A percentile compares a stretch with the other conserved stretches of the same genome.
These are phyloP conservation scores for Raphanus raphanistrum DNA, from an alignment of 345 rosid species.

Conservation along the genomic window DNA sequence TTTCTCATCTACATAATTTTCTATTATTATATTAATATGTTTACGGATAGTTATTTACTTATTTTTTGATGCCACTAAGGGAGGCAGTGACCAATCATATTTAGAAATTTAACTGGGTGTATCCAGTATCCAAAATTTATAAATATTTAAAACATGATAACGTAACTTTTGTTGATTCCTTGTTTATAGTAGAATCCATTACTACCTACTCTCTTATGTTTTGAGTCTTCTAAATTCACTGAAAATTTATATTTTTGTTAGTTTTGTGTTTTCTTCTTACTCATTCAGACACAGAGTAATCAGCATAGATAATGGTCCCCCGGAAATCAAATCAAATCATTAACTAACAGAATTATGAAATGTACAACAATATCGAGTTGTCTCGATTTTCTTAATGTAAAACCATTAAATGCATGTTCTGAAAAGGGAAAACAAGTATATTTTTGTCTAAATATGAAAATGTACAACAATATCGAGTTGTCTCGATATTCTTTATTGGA, in stretches of 20 bases:
- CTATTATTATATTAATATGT: background rate
- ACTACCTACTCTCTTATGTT: background rate
- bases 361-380: constrained; percentile 1
- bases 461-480: background rate
- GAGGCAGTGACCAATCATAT: constrained; percentile 15
- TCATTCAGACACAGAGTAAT: background rate
- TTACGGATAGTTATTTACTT: background rate
- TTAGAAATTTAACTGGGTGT: constrained; percentile 7
- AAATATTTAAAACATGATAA: background rate
- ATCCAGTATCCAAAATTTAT: background rate
- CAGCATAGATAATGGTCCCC: constrained; percentile 15
- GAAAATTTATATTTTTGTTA: background rate
- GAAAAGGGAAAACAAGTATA: background rate
- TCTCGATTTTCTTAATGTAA: background rate
- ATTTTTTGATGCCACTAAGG: constrained; percentile 9
- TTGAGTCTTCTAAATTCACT: background rate
- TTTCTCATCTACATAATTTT: constrained; percentile 14
- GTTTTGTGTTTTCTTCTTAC: background rate
- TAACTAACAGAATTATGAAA: background rate
- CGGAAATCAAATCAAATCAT: constrained; percentile 21
- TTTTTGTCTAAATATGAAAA: background rate
- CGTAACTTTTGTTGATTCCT: background rate
- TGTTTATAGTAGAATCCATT: background rate
- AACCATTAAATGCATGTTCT: background rate
- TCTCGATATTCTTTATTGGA: background rate